phyloP scores from a whole-genome alignment of 495 filamentous ascomycete genomes.

The Neurospora sp. region DNA sequence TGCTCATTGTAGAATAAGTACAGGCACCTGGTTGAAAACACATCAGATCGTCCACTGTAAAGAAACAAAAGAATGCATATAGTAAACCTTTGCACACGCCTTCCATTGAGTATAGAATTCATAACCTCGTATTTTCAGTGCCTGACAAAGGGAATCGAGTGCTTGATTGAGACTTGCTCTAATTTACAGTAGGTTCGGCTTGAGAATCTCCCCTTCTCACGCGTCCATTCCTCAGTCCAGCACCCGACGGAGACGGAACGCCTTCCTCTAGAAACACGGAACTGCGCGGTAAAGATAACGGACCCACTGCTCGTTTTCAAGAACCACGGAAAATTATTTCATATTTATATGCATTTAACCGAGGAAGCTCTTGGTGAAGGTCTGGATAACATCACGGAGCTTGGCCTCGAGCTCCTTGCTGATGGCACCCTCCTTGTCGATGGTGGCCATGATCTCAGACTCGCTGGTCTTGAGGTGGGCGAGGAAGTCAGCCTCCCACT shows the following conservation, averaged over 20 bases:
- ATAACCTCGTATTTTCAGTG: neutral
- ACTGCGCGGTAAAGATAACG: conserved; percentile 39
- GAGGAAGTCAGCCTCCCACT: conserved; percentile 91
- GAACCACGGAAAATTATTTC: conserved; percentile 19
- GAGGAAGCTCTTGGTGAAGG: conserved; percentile 90
- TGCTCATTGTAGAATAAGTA: neutral
- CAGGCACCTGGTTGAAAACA: neutral
- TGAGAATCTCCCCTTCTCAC: conserved; percentile 30
- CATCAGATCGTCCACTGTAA: neutral
- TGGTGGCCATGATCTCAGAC: conserved; percentile 70
- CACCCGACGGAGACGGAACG: conserved; percentile 28
- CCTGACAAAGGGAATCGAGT: conserved; percentile 41
- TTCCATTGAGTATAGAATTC: neutral
- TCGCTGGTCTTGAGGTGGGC: conserved; percentile 84
- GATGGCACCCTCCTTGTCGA: conserved; percentile 91
- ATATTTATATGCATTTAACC: conserved; percentile 32
- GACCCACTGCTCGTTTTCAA: conserved; percentile 21
- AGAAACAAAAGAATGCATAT: neutral
- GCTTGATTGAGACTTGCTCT: conserved; percentile 37
- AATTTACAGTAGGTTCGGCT: conserved; percentile 38
- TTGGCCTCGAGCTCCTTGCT: conserved; percentile 89
- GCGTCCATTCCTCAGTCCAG: conserved; percentile 29
- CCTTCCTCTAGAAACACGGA: conserved; percentile 36
- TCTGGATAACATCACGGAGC: conserved; percentile 66
- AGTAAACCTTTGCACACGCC: neutral